A percentile compares a stretch with the other conserved stretches of the same genome.
Conservation (phyloP, 2,329 filamentous ascomycete genomes). For the Colletotrichum truncatum region DNA sequence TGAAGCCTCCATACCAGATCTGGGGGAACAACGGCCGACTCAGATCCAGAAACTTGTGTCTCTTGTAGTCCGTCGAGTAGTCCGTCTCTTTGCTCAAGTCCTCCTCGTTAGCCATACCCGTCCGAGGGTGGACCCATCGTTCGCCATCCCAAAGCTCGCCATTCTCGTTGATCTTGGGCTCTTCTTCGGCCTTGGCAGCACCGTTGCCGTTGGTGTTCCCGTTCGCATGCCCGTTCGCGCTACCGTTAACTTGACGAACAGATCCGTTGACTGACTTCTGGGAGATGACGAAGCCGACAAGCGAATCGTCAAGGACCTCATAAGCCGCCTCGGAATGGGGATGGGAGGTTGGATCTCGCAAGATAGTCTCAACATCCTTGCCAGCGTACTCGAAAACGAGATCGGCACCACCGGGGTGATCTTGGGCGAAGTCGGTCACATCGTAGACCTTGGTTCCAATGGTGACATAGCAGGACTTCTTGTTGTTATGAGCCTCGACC, state of each 20-base stretch:
- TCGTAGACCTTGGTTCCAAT: conserved; percentile 93
- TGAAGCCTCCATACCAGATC: conserved; percentile 87
- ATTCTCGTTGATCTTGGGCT: conserved; percentile 37
- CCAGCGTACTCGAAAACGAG: conserved; percentile 90
- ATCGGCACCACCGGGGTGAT: conserved; percentile 90
- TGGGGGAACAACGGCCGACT: conserved; percentile 86
- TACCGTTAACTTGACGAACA: conserved; percentile 40
- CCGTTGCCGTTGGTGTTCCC: conserved; percentile 34
- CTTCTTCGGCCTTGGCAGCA: conserved; percentile 48
- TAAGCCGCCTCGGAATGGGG: conserved; percentile 92
- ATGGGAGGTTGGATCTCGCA: conserved; percentile 86
- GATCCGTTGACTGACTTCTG: conserved; percentile 57
- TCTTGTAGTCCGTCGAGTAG: conserved; percentile 77
- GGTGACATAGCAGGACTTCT: conserved; percentile 91
- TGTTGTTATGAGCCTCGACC: conserved; percentile 81
- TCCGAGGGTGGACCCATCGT: conserved; percentile 65
- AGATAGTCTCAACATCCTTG: conserved; percentile 83
- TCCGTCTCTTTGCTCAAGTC: conserved; percentile 92
- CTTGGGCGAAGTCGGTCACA: conserved; percentile 88
- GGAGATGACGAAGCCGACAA: conserved; percentile 81
- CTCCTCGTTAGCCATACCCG: conserved; percentile 89
- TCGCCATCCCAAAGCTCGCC: conserved; percentile 32
- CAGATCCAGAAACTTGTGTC: conserved; percentile 93
- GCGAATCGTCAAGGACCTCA: conserved; percentile 88
- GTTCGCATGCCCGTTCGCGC: conserved; percentile 39